Evolutionary conservation across 441 rosid species (phyloP).

Genomic region (Breynia disticha): DNA sequence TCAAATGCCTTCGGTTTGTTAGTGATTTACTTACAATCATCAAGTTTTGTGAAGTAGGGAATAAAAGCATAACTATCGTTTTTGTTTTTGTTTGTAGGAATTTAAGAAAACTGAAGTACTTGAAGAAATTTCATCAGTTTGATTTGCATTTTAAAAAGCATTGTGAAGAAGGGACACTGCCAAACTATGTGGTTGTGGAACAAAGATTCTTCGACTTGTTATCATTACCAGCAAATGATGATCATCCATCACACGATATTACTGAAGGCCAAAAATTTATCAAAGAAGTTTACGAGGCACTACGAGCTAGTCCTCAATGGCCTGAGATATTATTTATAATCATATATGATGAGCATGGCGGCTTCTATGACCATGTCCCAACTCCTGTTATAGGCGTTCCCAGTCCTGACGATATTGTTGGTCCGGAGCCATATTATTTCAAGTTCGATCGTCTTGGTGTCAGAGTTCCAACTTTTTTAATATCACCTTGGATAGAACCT

Average conservation of each 20-base stretch:
- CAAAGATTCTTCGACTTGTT: conserved; percentile 51
- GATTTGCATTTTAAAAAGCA: conserved; percentile 58
- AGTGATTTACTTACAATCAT: too few species aligned
- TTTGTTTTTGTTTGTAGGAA: conserved; percentile 30
- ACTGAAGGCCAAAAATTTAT: conserved; percentile 66
- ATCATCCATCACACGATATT: conserved; percentile 75
- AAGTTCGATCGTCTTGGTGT: conserved; percentile 91
- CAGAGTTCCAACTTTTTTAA: conserved; percentile 62
- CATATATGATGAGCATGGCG: conserved; percentile 85
- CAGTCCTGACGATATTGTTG: conserved; percentile 63
- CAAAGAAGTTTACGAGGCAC: conserved; percentile 72
- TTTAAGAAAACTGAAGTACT: conserved; percentile 62
- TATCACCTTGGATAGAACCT: conserved; percentile 85
- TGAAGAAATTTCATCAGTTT: conserved; percentile 54
- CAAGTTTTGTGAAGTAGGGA: too few species aligned
- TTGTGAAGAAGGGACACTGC: conserved; percentile 72
- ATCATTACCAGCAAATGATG: conserved; percentile 59
- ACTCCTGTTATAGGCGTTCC: conserved; percentile 73
- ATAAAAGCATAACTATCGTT: neutral
- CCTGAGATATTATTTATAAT: conserved; percentile 50
- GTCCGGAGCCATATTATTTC: conserved; percentile 55
- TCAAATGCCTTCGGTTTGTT: too few species aligned
- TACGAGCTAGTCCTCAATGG: conserved; percentile 85
- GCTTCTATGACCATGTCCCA: conserved; percentile 88
- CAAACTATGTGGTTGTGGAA: conserved; percentile 70